Base-by-base conservation (phyloP, 2,329 filamentous ascomycete genomes). In the Aspergillus intermedius region DNA sequence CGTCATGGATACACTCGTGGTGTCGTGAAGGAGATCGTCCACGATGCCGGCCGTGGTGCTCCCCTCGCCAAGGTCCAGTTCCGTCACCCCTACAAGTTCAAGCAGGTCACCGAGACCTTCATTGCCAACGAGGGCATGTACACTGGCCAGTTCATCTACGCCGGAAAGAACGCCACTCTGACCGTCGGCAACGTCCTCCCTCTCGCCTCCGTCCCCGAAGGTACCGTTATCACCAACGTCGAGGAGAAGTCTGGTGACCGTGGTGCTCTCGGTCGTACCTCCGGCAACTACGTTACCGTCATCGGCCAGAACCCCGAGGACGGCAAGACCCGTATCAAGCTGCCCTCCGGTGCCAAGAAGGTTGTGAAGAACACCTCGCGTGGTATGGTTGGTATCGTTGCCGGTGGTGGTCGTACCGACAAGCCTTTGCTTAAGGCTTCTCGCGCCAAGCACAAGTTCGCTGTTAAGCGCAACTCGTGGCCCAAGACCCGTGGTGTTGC, bases 401-500 rank as follows among this genome's bases (percentile, higher is more conserved):
- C 93, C 72, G 93, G 93, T 81, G 93, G 93, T 84, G 93, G 93
- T 76, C 87, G 93, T 81, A 98, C 93, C 76, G 93, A 98, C 83
- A 98, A 98, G 85, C 93, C 93, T 68, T 82, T 98, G 74, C 82
- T 98, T 70, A 98, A 98, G 91, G 93, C 93, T 70, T 97, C 91
- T 71, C 89, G 93, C 74, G 93, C 93, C 72, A 98, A 97, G 89
- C 91, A 97, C 76, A 98, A 98, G 88, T 98, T 95, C 81, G 90
- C 91, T 67, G 94, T 96, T 81, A 98, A 98, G 90, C 90, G 93
- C 75, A 97, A 98, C 89, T 91, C 85, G 74, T 98, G 93, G 93
- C 93, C 93, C 79, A 96, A 95, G 88, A 98, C 93, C 83, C 91
- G 93, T 93, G 93, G 93, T 96, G 93, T 98, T 86, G 93, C 93